A percentile compares a stretch with the other conserved stretches of the same genome.
These are phyloP conservation scores for Didymosphaeria variabile DNA, from an alignment of 2,329 filamentous ascomycete genomes.

Conservation along the genomic window DNA sequence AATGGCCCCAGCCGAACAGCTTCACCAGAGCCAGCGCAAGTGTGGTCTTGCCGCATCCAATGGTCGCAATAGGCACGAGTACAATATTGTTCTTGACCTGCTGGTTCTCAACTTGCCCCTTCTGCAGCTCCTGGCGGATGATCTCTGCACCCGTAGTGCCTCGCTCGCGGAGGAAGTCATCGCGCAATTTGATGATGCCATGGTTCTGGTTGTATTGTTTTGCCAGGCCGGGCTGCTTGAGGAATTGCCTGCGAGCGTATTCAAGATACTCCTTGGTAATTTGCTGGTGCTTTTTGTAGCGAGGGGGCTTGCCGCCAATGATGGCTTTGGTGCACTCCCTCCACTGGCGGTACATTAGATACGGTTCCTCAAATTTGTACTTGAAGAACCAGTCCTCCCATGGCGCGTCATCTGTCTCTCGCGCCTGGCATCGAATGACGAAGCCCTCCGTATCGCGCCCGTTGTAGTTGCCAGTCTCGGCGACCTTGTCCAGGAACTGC, in stretches of 20 bases:
- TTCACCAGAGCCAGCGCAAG: slow-evolving; percentile 81
- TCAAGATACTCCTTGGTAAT: slow-evolving; percentile 92
- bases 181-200: slow-evolving; percentile 89
- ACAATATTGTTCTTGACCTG: slow-evolving; percentile 75
- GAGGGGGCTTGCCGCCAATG: slow-evolving; percentile 77
- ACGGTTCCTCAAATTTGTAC: slow-evolving; percentile 99
- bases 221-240: slow-evolving; percentile 71
- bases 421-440: slow-evolving; percentile 85
- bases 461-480: slow-evolving; percentile 87
- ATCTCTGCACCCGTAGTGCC: slow-evolving; percentile 90
- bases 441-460: slow-evolving; percentile 97
- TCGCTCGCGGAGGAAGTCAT: slow-evolving; percentile 85
- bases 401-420: slow-evolving; percentile 60
- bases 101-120: slow-evolving; percentile 59
- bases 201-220: slow-evolving; percentile 86
- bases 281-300: slow-evolving; percentile 83
- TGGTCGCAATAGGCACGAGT: slow-evolving; percentile 89
- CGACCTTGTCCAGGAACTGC: slow-evolving; percentile 81
- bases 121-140: slow-evolving; percentile 74
- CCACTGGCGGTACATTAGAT: slow-evolving; percentile 99
- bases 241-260: slow-evolving; percentile 79
- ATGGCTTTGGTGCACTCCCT: slow-evolving; percentile 93
- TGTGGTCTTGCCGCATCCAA: slow-evolving; percentile 97
- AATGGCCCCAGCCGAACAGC: slow-evolving; percentile 89
- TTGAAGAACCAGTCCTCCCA: slow-evolving; percentile 99